Evolutionary conservation across 768 basidiomycete species (phyloP).

Genomic region (Pleurotus eryngii): DNA sequence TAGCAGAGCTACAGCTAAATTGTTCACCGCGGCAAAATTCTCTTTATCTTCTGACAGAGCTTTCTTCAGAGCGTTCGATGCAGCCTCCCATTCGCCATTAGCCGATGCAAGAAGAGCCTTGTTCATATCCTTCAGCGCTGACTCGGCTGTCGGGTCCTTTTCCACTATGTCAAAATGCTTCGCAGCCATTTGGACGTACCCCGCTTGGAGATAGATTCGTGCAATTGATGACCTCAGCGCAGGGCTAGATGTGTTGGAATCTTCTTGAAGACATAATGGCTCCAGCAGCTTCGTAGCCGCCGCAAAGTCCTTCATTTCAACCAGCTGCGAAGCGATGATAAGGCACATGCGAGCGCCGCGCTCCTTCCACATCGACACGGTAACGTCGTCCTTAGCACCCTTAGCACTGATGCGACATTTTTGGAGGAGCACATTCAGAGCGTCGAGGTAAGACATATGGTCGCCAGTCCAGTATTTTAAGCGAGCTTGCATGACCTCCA

Average conservation of each 20-base stretch:
- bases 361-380: constrained; percentile 77
- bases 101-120: constrained; percentile 63
- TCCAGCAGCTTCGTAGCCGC: constrained; percentile 68
- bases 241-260: constrained; percentile 35
- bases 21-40: constrained; percentile 70
- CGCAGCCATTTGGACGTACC: constrained; percentile 57
- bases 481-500: constrained; percentile 70
- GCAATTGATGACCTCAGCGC: constrained; percentile 67
- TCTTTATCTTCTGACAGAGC: constrained; percentile 52
- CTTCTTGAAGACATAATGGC: constrained; percentile 52
- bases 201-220: constrained; percentile 72
- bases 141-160: constrained; percentile 37
- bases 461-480: constrained; percentile 83
- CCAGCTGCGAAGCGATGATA: constrained; percentile 76
- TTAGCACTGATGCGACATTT: constrained; percentile 57
- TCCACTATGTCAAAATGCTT: constrained; percentile 54
- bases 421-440: constrained; percentile 56
- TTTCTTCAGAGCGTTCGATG: constrained; percentile 39
- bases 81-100: constrained; percentile 65
- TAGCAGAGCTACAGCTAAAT: constrained; percentile 68
- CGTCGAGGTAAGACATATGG: constrained; percentile 76
- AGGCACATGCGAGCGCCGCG: constrained; percentile 71
- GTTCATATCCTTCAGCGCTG: constrained; percentile 56
- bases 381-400: constrained; percentile 31
- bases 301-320: constrained; percentile 81